Conservation (phyloP, 805 yeast genomes). For the Cyberlindnera mycetangii region DNA sequence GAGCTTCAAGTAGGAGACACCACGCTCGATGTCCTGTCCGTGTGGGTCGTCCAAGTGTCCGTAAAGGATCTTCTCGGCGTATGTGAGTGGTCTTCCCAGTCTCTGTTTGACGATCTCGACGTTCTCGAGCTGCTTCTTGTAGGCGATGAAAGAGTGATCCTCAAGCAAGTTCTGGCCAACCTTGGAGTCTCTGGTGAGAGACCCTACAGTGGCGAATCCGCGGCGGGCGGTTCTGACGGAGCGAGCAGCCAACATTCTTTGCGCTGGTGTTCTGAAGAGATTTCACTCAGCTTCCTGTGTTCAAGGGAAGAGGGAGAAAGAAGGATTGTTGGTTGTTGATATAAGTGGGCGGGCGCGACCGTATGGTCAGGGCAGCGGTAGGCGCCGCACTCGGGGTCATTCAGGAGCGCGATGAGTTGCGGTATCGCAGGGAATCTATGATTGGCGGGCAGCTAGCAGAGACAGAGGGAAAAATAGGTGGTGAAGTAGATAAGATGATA, state of each 20-base stretch:
- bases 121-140: slow-evolving; percentile 87
- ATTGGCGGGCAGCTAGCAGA: background rate
- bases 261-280: background rate
- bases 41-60: slow-evolving; percentile 94
- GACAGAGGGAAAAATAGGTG: no score
- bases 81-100: slow-evolving; percentile 84
- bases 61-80: slow-evolving; percentile 93
- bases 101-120: slow-evolving; percentile 80
- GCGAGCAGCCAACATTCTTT: slow-evolving; percentile 24
- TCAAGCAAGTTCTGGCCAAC: slow-evolving; percentile 80
- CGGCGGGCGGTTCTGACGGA: slow-evolving; percentile 28
- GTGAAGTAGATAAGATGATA: no score
- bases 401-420: slow-evolving; percentile 16
- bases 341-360: slow-evolving; percentile 6
- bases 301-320: background rate
- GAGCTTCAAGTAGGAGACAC: slow-evolving; percentile 85
- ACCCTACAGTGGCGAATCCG: slow-evolving; percentile 40
- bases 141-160: slow-evolving; percentile 81
- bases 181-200: slow-evolving; percentile 61
- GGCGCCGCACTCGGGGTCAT: slow-evolving; percentile 17
- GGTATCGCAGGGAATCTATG: slow-evolving; percentile 6
- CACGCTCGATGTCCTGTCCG: slow-evolving; percentile 81
- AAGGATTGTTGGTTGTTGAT: slow-evolving; percentile 9
- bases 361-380: slow-evolving; percentile 3
- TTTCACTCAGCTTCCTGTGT: background rate